phyloP scores from a whole-genome alignment of 1,284 basidiomycete species.

The Cerrena zonata region DNA sequence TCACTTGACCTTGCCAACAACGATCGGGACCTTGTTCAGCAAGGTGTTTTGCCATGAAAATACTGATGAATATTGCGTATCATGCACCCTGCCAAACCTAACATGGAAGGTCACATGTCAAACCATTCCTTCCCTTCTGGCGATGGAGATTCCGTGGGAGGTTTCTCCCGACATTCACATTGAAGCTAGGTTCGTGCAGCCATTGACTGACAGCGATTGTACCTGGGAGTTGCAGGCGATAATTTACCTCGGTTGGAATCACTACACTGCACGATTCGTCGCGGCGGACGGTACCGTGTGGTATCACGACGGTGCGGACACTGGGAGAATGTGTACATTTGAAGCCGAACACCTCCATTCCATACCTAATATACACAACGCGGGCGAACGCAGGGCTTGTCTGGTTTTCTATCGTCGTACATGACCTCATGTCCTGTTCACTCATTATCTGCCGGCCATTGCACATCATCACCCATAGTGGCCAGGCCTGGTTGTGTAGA shows the following conservation, averaged over 20 bases:
- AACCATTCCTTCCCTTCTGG: not conserved
- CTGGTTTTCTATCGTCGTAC: not conserved
- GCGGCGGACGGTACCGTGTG: not conserved
- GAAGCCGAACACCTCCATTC: not conserved
- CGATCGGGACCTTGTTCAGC: too few species aligned
- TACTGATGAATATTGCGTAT: not conserved
- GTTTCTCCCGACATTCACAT: not conserved
- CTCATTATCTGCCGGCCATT: too few species aligned
- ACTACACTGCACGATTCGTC: constrained; percentile 1
- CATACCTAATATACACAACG: not conserved
- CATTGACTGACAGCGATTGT: not conserved
- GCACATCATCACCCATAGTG: too few species aligned
- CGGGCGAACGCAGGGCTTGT: not conserved
- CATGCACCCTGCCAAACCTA: not conserved
- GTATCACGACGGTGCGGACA: constrained; percentile 4
- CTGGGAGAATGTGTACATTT: not conserved
- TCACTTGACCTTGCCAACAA: too few species aligned
- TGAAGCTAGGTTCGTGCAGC: not conserved
- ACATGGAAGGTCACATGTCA: not conserved
- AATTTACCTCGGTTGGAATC: not conserved
- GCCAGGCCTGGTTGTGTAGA: too few species aligned
- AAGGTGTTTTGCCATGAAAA: not conserved
- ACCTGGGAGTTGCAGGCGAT: not conserved
- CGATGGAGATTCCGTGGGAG: not conserved
- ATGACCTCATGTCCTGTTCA: too few species aligned